Evolutionary conservation across 176 grass and related monocot genomes (phyloP).

Genomic region (Bromus sterilis): DNA sequence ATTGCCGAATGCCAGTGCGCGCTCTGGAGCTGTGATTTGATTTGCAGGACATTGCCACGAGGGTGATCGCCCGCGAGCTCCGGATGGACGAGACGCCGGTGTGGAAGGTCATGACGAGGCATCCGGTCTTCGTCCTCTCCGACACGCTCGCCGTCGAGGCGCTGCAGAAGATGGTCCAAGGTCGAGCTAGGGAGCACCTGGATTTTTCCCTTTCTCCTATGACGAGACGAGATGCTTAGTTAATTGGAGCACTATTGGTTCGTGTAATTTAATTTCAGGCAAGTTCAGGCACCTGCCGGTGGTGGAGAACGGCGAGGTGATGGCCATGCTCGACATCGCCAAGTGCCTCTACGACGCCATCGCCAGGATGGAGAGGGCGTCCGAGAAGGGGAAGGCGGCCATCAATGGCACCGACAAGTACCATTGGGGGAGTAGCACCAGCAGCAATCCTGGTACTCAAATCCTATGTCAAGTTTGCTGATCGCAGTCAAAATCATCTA

Average conservation of each 20-base stretch:
- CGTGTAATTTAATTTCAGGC: constrained; percentile 32
- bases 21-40: neutral
- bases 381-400: constrained; percentile 61
- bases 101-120: constrained; percentile 74
- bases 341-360: constrained; percentile 80
- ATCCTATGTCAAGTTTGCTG: neutral
- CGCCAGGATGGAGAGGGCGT: constrained; percentile 53
- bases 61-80: constrained; percentile 51
- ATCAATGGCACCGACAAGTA: constrained; percentile 52
- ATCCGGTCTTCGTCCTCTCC: constrained; percentile 66
- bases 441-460: neutral
- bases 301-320: constrained; percentile 88
- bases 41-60: constrained; percentile 44
- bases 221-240: neutral
- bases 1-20: neutral
- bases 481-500: neutral
- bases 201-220: neutral
- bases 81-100: constrained; percentile 52
- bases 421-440: constrained; percentile 27
- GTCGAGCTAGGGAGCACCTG: neutral
- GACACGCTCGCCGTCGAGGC: constrained; percentile 66
- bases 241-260: neutral
- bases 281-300: constrained; percentile 83
- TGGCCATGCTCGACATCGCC: constrained; percentile 79
- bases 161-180: constrained; percentile 78